Percentiles rank a stretch among this genome's conserved stretches.
phyloP scores from a whole-genome alignment of 2,329 filamentous ascomycete genomes.

The Zymoseptoria brevis region DNA sequence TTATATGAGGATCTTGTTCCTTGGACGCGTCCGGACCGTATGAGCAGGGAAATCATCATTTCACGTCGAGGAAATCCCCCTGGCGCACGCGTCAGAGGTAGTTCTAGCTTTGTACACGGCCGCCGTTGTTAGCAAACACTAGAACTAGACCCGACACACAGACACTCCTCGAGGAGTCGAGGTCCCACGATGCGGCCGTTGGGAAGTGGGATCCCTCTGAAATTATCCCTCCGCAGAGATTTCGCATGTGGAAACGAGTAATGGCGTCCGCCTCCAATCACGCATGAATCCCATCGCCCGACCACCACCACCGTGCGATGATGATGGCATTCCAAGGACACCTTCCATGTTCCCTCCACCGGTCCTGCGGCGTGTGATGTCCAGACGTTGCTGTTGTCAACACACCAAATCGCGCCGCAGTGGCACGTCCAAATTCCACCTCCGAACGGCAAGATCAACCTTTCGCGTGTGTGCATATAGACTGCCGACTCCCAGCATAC shows the following conservation, averaged over 20 bases:
- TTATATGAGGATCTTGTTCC: not conserved
- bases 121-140: not conserved
- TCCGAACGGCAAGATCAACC: not conserved
- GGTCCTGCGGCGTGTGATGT: not conserved
- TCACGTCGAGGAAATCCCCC: not conserved
- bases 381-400: not conserved
- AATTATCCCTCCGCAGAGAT: not conserved
- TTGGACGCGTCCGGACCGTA: not conserved
- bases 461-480: not conserved
- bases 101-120: not conserved
- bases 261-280: not conserved
- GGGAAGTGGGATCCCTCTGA: not conserved
- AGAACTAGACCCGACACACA: not conserved
- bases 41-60: not conserved
- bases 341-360: not conserved
- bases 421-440: not conserved
- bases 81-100: not conserved
- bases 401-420: not conserved
- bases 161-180: not conserved
- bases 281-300: not conserved
- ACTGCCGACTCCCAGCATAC: not conserved
- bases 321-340: not conserved
- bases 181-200: not conserved
- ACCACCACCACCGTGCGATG: not conserved
- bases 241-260: not conserved